Evolutionary conservation across 2,329 filamentous ascomycete species (phyloP), one percentile per base, ranked within the genome.

Genomic region (Cordyceps fumosorosea): DNA sequence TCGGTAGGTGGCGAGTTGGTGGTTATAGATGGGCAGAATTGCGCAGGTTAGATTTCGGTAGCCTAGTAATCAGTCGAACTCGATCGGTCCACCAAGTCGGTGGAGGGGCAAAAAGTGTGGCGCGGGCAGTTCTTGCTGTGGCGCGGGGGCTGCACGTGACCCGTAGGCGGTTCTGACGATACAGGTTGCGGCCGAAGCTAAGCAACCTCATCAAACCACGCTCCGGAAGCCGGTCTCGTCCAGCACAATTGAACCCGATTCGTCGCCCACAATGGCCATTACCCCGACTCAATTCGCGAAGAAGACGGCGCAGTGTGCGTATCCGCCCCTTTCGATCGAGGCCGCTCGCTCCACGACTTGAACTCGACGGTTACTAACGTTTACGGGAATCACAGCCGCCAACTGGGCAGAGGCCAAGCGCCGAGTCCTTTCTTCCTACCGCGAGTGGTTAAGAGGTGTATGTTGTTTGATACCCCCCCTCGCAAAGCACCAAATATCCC

Each of bases 401-500:
- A 96, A 89, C 82, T 96, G 90, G 92, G 74, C 78, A 70, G 92
- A 98, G 82, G 93, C 93, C 71, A 91, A 90, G 79, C 83, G 81
- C 75, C 87, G 93, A 82, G 95, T 97, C 67, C 78, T 97, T 70
- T 86, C 87, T 74, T 89, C 90, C 70, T 99, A 99, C 81, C 85
- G 95, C 75, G 89, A 93, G 81, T 99, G 95, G 95, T 85, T 98
- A 71, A 88, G 95, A 82, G 88, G 91, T 78, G 95, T 99, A 89
- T 74, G 93, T 88, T 56, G 58, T 48, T 37, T 62, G 60, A 37
- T 64, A 34, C 16, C 22, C 5, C 26, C 40, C 7, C 47, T 3
- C 26, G 29, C 29, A 1, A 10, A 47, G 42, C 14, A 22, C 14
- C 1, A 42, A 7, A 29, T 29, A 29, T 3, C 16, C 45, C 11